A percentile compares a stretch with the other conserved stretches of the same genome.
Conservation (phyloP, 768 basidiomycete species). For the Imleria badia region DNA sequence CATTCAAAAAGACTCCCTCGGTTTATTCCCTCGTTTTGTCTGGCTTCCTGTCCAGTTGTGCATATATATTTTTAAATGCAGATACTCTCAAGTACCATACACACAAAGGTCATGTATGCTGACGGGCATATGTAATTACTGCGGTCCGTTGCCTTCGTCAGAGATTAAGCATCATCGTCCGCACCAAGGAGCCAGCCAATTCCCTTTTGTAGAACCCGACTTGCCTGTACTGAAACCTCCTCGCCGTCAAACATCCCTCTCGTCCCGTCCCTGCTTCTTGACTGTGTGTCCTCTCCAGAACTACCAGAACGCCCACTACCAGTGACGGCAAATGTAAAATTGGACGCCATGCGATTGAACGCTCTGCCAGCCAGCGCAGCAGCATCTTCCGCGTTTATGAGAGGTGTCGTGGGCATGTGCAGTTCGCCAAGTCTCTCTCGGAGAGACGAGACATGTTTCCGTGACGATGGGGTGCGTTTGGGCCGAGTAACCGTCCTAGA, state of each 20-base stretch:
- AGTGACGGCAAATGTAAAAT: conserved; percentile 67
- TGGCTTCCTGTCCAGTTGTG: conserved; percentile 24
- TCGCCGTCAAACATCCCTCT: conserved; percentile 47
- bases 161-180: conserved; percentile 45
- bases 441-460: conserved; percentile 50
- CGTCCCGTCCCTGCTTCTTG: conserved; percentile 41
- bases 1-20: conserved; percentile 19
- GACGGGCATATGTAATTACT: conserved; percentile 14
- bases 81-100: conserved; percentile 19
- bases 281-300: conserved; percentile 21
- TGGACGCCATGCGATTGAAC: conserved; percentile 74
- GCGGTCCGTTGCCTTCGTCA: neutral
- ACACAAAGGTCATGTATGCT: conserved; percentile 16
- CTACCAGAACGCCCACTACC: conserved; percentile 32
- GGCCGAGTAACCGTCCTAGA: conserved; percentile 18
- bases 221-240: conserved; percentile 73
- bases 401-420: conserved; percentile 65
- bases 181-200: conserved; percentile 96
- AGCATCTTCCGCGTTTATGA: conserved; percentile 73
- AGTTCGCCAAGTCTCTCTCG: conserved; percentile 62
- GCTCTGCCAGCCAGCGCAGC: conserved; percentile 77
- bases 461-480: conserved; percentile 23
- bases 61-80: conserved; percentile 24
- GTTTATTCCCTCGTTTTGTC: conserved; percentile 22
- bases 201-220: conserved; percentile 79